Base-by-base conservation (phyloP, 805 yeast species). In the Metschnikowia reukaufii region DNA sequence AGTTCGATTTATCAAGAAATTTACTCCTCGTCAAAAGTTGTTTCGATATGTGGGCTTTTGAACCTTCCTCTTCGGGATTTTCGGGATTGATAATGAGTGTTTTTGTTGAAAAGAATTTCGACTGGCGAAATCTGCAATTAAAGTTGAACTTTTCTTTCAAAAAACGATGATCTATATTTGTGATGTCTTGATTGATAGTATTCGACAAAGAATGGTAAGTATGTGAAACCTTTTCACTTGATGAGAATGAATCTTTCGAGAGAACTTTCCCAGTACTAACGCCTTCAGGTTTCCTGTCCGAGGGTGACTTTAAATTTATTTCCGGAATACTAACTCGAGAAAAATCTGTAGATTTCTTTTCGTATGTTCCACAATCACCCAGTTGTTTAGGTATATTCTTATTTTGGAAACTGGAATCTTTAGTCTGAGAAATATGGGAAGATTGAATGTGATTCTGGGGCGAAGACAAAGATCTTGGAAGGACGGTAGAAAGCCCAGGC, bases 61-160 rank as follows among this genome's bases (percentile, higher is more conserved):
- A 17, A 6, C 13, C n/a, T 27, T 42, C 30, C 1, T 17, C 16
- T 4, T 36, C 38, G 3, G 36, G 15, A 9, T 36, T 15, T 27
- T 45, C 37, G 15, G 10, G 23, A 20, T 36, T 13, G 8, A 38
- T 25, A 17, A 27, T 36, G n/a, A 32, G 18, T 3, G 33, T 19
- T 29, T 45, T 47, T 20, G 48, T 16, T 25, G 37, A 33, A 33
- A 44, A 47, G 33, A 33, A 45, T 6, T 20, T 30, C 5, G 44
- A 45, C 32, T 35, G 37, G 9, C 48, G 39, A 35, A 39, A 27
- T 13, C 51, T 49, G 34, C 52, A 42, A 42, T 55, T 55, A 49
- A 55, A 55, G 37, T 48, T 47, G 33, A 49, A 55, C 9, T 41
- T 44, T 2, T 39, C 43, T 33, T 53, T 55, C 32, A 55, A 45